A percentile compares a stretch with the other conserved stretches of the same genome.
These are phyloP conservation scores for Boletus rubroflammeus DNA, from an alignment of 768 basidiomycete species.

Conservation along the genomic window DNA sequence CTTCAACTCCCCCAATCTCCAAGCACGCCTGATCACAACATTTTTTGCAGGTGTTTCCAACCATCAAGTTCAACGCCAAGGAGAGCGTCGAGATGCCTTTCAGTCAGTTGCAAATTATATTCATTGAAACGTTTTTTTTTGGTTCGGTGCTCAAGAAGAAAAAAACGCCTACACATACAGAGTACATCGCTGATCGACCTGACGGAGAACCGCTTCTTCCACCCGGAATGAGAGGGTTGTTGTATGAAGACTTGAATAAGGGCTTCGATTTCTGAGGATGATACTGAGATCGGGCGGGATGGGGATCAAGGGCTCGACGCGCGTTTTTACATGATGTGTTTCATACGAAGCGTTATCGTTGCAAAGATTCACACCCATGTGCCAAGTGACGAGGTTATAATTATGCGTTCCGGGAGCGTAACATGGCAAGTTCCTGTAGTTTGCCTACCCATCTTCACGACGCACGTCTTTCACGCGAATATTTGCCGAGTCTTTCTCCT, in stretches of 20 bases:
- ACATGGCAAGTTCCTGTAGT: background rate
- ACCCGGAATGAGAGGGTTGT: constrained; percentile 82
- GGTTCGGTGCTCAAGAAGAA: background rate
- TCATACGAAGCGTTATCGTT: background rate
- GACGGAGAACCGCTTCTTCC: constrained; percentile 72
- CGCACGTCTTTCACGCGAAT: background rate
- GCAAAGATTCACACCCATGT: background rate
- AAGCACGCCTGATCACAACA: no score
- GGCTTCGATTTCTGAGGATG: constrained; percentile 58
- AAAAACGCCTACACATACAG: constrained; percentile 23
- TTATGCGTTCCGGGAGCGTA: background rate
- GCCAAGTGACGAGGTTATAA: background rate
- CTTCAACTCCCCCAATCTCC: background rate
- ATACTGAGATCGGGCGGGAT: no score
- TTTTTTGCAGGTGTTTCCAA: constrained; percentile 73
- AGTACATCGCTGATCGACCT: constrained; percentile 45
- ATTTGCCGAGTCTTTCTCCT: background rate
- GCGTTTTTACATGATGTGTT: no score
- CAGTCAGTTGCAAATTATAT: constrained; percentile 45
- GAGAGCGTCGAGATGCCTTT: constrained; percentile 99
- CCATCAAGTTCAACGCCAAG: constrained; percentile 78
- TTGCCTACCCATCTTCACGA: background rate
- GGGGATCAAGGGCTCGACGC: background rate
- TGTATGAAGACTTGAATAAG: constrained; percentile 84
- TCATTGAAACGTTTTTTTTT: background rate